Evolutionary conservation across 2,329 filamentous ascomycete genomes (phyloP), one percentile per base, ranked within the genome.

Genomic region (Hirsutella minnesotensis): DNA sequence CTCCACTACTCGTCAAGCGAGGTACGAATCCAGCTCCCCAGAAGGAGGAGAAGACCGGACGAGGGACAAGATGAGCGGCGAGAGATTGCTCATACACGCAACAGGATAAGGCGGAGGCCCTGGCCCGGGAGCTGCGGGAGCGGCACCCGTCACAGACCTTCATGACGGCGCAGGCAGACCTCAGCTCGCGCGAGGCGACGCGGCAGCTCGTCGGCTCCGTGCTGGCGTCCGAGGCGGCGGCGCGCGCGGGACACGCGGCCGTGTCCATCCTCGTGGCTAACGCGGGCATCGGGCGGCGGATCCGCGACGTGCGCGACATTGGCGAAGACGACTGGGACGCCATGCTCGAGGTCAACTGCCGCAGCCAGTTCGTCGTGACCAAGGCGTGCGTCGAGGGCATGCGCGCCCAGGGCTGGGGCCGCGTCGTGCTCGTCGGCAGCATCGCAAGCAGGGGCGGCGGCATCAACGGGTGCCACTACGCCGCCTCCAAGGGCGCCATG

Each of bases 291-390:
- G 60, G 58, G 2, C 52, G 51, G n/a, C 55, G 60, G 2, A 61
- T 63, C 27, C 55, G 59, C 1, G 57, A 63, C 43, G 48, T 58
- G 20, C 41, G 46, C 3, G 51, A 63, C 18, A 62, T 63, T 21
- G 44, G 43, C 29, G 60, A 62, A 29, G 58, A 58, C 3, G 59
- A 62, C 34, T 63, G 60, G 59, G 60, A 63, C 46, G 52, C 58
- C 38, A 51, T 61, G 45, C 56, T 62, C 49, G 59, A 61, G 27
- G 50, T 62, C 22, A 60, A 62, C 44, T 38, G 54, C 1, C 49
- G 58, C 13, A 59, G 58, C 43, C 58, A 61, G 38, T 61, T 62
- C 38, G 57, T 60, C 4, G 53, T 61, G 2, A 57, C 57, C 3
- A 59, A 56, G 24, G 53, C 52, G 1, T 61, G 58, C 35, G 29